phyloP scores from a whole-genome alignment of 768 basidiomycete genomes.

The Amanita muscaria region DNA sequence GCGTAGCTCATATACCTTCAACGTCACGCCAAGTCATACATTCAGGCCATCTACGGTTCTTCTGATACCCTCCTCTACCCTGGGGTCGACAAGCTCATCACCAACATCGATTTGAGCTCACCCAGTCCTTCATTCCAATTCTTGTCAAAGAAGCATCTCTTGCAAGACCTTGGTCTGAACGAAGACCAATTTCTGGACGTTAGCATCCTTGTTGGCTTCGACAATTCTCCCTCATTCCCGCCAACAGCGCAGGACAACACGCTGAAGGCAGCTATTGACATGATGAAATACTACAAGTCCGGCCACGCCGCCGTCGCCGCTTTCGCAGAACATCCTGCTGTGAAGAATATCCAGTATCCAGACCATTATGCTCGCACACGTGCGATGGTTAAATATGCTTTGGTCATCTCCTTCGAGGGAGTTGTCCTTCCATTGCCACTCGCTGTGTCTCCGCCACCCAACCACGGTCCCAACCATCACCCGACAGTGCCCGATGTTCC shows the following conservation, averaged over 20 bases:
- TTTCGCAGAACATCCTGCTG: constrained; percentile 72
- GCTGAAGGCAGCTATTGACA: constrained; percentile 79
- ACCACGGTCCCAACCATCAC: constrained; percentile 51
- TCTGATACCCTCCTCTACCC: constrained; percentile 89
- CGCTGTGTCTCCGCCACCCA: constrained; percentile 43
- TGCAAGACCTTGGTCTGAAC: constrained; percentile 47
- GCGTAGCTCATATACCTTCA: constrained; percentile 87
- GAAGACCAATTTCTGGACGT: constrained; percentile 95
- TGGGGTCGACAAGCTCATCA: constrained; percentile 82
- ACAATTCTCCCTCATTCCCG: constrained; percentile 71
- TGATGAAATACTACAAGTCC: constrained; percentile 89
- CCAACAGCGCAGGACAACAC: constrained; percentile 75
- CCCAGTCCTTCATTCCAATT: constrained; percentile 69
- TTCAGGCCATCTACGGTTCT: constrained; percentile 89
- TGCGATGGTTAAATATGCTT: constrained; percentile 84
- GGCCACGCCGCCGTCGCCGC: constrained; percentile 75
- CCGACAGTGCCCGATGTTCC: constrained; percentile 86
- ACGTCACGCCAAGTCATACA: constrained; percentile 87
- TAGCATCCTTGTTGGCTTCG: constrained; percentile 85
- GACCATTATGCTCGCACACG: constrained; percentile 87
- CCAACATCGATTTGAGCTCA: constrained; percentile 69
- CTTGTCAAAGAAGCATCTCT: constrained; percentile 68
- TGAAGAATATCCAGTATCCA: constrained; percentile 69
- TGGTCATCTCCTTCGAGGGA: constrained; percentile 86
- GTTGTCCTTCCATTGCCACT: constrained; percentile 72